Evolutionary conservation across 1,139 yeast genomes (phyloP), one percentile per base, ranked within the genome.

Genomic region (Tardiomyces digboiensis): DNA sequence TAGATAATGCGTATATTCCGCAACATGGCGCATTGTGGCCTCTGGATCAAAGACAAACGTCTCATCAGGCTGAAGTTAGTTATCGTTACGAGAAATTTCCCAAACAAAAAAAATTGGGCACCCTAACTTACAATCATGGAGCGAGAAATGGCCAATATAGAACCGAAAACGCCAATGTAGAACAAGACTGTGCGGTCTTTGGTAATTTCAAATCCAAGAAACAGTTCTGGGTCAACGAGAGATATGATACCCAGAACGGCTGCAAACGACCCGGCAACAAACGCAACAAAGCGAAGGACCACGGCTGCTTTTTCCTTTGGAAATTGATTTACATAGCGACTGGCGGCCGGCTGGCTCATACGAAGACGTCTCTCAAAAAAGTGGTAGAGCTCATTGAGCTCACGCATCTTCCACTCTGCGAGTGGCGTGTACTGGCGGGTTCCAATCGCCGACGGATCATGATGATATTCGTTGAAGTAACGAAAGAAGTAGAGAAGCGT

Each of bases 331-430:
- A 91, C 78, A 58, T 91, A 91, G 14, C 79, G 75, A 42, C 83
- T 76, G 0, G 98, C 96, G 2, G 89, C 80, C 12, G 78, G 83
- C 38, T 78, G 75, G 41, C 97, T 85, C 52, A 85, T 64, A 44
- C 80, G 84, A 39, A 93, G 66, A 42, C 99, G 70, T 53, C 81
- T 78, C 47, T 79, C 79, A 61, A 91, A 91, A 38, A 91, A 72
- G 63, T 91, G 98, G 38, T 87, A 87, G 18, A 91, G 70, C 61
- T 91, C 99, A 60, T 91, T 91, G 60, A 84, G 87, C 59, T 91
- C 98, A 46, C 98, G 71, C 58, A 93, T 75, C 60, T 82, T 86
- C 97, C 98, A 91, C 58, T 86, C 91, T 0, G 97, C 97, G 62
- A 78, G 76, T 0, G 97, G 97, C 0, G 97, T 87, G 58, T 87